These are phyloP conservation scores for Mucor circinelloides DNA, from an alignment of 371 early-diverging fungal species.

Conservation along the genomic window DNA sequence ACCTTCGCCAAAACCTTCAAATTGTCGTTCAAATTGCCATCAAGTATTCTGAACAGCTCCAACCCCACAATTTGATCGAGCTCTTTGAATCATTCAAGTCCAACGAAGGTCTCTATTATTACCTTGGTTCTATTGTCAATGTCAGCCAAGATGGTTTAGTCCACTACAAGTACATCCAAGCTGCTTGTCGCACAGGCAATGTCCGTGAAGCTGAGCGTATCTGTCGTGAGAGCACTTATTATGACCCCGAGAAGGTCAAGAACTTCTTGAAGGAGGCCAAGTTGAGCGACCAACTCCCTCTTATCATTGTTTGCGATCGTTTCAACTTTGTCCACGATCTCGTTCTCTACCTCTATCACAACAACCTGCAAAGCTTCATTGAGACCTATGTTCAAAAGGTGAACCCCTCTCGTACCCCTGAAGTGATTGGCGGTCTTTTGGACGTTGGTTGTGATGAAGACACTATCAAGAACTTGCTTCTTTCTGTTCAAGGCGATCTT, in stretches of 20 bases:
- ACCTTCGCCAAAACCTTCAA: slow-evolving; percentile 94
- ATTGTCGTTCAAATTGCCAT: slow-evolving; percentile 94
- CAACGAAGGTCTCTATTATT: slow-evolving; percentile 94
- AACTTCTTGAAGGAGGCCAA: slow-evolving; percentile 98
- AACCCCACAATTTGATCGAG: slow-evolving; percentile 83
- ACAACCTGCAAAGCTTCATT: slow-evolving; percentile 91
- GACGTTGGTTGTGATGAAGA: slow-evolving; percentile 98
- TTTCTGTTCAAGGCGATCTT: slow-evolving; percentile 78
- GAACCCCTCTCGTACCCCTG: slow-evolving; percentile 92
- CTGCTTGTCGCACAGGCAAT: slow-evolving; percentile 92
- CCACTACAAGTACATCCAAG: slow-evolving; percentile 97
- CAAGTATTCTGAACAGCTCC: slow-evolving; percentile 94
- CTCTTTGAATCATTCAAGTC: slow-evolving; percentile 92
- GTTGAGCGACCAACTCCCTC: slow-evolving; percentile 91
- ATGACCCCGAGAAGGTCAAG: slow-evolving; percentile 97
- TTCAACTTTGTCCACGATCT: slow-evolving; percentile 97
- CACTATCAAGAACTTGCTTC: slow-evolving; percentile 86
- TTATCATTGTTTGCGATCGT: slow-evolving; percentile 98
- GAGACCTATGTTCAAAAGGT: slow-evolving; percentile 98
- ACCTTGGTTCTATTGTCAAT: slow-evolving; percentile 93
- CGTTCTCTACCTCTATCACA: slow-evolving; percentile 93
- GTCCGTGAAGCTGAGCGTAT: slow-evolving; percentile 97
- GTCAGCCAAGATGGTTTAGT: slow-evolving; percentile 93
- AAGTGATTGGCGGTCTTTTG: slow-evolving; percentile 94
- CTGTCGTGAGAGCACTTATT: slow-evolving; percentile 93